A percentile compares a stretch with the other conserved stretches of the same genome.
Conservation (phyloP, 495 filamentous ascomycete species). For the Bombardia bombarda region DNA sequence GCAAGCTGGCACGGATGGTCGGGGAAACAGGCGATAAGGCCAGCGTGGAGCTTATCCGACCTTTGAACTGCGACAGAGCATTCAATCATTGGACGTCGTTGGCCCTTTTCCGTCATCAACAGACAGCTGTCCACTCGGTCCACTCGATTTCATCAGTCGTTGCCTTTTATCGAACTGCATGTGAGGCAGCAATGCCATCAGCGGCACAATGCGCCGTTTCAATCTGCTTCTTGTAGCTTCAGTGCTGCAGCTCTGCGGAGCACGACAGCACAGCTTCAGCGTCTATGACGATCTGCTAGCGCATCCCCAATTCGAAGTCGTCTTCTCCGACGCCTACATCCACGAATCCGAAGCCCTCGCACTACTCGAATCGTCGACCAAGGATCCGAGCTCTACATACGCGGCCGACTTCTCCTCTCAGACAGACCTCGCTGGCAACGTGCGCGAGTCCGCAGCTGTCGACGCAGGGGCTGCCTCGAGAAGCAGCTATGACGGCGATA, state of each 20-base stretch:
- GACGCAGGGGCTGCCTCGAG: constrained; percentile 11
- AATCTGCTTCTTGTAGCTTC: constrained; percentile 32
- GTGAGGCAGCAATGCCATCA: constrained; percentile 22
- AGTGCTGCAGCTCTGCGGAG: constrained; percentile 30
- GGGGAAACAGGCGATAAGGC: no score
- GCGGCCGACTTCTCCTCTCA: constrained; percentile 24
- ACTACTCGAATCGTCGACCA: constrained; percentile 36
- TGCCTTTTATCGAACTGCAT: constrained; percentile 7
- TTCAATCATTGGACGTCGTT: no score
- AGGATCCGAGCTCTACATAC: constrained; percentile 20
- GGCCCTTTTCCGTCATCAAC: neutral
- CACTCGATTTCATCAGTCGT: constrained; percentile 1
- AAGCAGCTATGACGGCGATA: constrained; percentile 3
- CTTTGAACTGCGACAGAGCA: no score
- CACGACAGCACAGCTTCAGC: constrained; percentile 41
- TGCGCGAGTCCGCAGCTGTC: constrained; percentile 21
- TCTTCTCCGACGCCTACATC: constrained; percentile 68
- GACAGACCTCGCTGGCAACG: constrained; percentile 27
- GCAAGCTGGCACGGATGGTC: no score
- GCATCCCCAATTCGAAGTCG: constrained; percentile 85
- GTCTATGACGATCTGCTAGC: constrained; percentile 89
- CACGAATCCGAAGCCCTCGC: constrained; percentile 60
- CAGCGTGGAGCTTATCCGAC: constrained; percentile 22
- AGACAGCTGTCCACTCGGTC: constrained; percentile 6
- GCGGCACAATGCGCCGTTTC: constrained; percentile 44